These are phyloP conservation scores for Botrytis porri DNA, from an alignment of 2,329 filamentous ascomycete genomes.

Conservation along the genomic window DNA sequence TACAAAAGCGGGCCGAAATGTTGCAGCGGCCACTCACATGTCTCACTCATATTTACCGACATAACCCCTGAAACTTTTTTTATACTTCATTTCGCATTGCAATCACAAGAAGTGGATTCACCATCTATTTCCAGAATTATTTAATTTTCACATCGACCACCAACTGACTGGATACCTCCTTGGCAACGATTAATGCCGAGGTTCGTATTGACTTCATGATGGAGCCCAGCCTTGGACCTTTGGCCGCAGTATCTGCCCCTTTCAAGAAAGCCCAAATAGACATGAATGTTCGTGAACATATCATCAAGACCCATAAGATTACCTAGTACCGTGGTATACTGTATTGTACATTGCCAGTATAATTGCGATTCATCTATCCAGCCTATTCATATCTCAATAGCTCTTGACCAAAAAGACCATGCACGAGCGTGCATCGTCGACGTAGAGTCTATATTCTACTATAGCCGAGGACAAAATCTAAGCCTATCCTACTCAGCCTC, in stretches of 20 bases:
- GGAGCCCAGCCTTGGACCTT: neutral
- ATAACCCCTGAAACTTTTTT: neutral
- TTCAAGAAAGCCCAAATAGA: no score
- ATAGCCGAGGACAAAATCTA: neutral
- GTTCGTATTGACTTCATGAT: neutral
- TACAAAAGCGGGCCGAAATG: neutral
- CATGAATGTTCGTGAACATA: neutral
- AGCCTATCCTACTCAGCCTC: neutral
- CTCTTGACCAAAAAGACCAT: neutral
- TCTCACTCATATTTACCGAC: constrained; percentile 2
- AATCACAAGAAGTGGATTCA: neutral
- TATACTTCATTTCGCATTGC: neutral
- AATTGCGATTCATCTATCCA: neutral
- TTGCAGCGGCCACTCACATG: neutral
- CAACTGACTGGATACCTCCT: neutral
- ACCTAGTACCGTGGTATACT: neutral
- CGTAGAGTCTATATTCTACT: neutral
- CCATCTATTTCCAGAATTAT: neutral
- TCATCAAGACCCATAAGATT: neutral
- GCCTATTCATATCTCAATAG: neutral
- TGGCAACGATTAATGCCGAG: neutral
- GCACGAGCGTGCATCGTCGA: neutral
- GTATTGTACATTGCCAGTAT: neutral
- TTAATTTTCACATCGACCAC: neutral
- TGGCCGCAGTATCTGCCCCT: neutral